Percentiles rank a stretch among this genome's conserved stretches.
These are phyloP conservation scores for Mortierella hygrophila DNA, from an alignment of 192 early-diverging fungal genomes.

Conservation along the genomic window DNA sequence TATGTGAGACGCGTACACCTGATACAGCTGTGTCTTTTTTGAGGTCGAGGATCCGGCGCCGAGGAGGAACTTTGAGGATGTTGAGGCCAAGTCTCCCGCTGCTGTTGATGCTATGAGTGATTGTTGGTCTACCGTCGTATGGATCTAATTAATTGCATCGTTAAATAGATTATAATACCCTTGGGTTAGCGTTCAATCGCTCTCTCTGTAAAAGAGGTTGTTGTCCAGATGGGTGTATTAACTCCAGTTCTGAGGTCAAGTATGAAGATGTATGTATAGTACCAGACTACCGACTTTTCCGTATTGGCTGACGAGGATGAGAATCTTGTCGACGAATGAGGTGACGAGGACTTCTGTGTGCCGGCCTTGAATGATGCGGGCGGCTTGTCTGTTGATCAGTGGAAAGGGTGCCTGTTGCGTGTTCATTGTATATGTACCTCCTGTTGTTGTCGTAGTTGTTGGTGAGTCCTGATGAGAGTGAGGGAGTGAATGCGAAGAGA, in stretches of 20 bases:
- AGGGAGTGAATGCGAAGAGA: neutral
- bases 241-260: too few relatives aligned
- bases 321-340: slow-evolving; percentile 65
- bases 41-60: slow-evolving; percentile 53
- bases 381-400: slow-evolving; percentile 59
- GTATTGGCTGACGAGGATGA: slow-evolving; percentile 66
- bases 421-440: neutral
- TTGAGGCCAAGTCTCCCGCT: slow-evolving; percentile 24
- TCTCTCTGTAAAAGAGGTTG: neutral
- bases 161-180: neutral
- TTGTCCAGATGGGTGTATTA: neutral
- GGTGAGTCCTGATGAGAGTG: neutral
- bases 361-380: slow-evolving; percentile 54
- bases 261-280: neutral
- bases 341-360: slow-evolving; percentile 66
- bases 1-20: slow-evolving; percentile 66
- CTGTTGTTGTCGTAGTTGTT: neutral
- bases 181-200: neutral
- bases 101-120: slow-evolving; percentile 37
- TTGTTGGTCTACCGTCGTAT: slow-evolving; percentile 58
- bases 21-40: slow-evolving; percentile 58
- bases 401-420: slow-evolving; percentile 51
- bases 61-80: slow-evolving; percentile 56
- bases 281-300: slow-evolving; percentile 70
- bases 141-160: slow-evolving; percentile 41